Evolutionary conservation across 2,329 filamentous ascomycete species (phyloP), one percentile per base, ranked within the genome.

Genomic region (Furcasterigmium sp.): DNA sequence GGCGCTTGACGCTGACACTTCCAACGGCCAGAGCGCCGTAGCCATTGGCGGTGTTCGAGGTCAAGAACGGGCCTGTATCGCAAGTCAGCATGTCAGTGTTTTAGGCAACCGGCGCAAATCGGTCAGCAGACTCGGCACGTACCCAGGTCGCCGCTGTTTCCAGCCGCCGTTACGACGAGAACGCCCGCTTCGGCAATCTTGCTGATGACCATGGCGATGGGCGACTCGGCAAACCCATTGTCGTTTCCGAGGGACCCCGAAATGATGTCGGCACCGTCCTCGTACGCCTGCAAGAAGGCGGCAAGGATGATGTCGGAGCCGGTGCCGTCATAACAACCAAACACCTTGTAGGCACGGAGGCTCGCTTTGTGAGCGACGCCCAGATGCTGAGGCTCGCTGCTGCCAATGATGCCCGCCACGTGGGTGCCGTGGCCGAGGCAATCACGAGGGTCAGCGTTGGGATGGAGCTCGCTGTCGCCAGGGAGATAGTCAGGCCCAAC

Each of bases 161-260:
- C 37, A 8, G 37, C 37, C 11, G 37, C 37, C 4, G 37, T 28
- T 2, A 95, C 73, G 1, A 91, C 80, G 25, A 95, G 67, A 1
- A 86, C 88, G 19, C 89, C 89, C 19, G 82, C 79, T 2, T 84
- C 87, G 13, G 89, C 89, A 28, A 94, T 68, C 8, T 84, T 84
- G 59, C 89, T 94, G 8, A 70, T 77, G 0, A 59, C 37, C 10
- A 26, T 17, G 15, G 37, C 37, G 13, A 39, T 28, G n/a, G 26
- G 25, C 23, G 25, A 29, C 23, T 39, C 37, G 10, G 37, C 25
- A 13, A 39, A 39, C 8, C 37, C 37, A 17, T 28, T 26, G 25
- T 18, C 26, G 15, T 26, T 29, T 13, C 37, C 37, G 23, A 39
- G 37, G 8, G 37, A 39, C 3, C 23, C 37, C 15, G 55, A 58